A percentile compares a stretch with the other conserved stretches of the same genome.
Evolutionary conservation across 768 basidiomycete species (phyloP).

Genomic region (Kwoniella pini): DNA sequence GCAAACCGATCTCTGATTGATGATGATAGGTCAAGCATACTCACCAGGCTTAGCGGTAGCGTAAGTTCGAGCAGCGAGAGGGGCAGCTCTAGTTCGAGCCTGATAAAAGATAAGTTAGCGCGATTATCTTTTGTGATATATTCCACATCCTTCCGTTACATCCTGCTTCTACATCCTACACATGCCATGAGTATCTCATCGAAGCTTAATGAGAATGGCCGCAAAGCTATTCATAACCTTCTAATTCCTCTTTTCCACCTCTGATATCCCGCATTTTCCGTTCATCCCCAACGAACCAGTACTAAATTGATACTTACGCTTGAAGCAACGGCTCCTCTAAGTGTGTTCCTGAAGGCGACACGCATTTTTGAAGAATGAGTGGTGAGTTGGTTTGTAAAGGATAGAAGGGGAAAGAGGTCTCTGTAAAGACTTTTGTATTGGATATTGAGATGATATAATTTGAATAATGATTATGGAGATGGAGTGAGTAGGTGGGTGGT

Average conservation of each 20-base stretch:
- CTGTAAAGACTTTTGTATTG: constrained; percentile 20
- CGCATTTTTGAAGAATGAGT: constrained; percentile 51
- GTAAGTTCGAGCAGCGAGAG: constrained; percentile 62
- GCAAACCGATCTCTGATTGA: neutral
- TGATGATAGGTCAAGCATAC: constrained; percentile 51
- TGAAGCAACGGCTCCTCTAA: constrained; percentile 38
- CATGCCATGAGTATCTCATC: neutral
- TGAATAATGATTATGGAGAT: neutral
- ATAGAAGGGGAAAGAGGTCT: constrained; percentile 22
- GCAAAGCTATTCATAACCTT: too few relatives aligned
- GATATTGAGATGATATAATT: constrained; percentile 10
- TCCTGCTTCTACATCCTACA: neutral
- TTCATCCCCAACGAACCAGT: neutral
- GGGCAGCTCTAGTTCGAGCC: constrained; percentile 53
- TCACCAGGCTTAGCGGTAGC: constrained; percentile 97
- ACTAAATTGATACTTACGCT: constrained; percentile 34
- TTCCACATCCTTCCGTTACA: neutral
- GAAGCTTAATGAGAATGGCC: neutral
- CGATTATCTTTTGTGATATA: neutral
- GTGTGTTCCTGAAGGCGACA: constrained; percentile 40
- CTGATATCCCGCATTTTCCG: neutral
- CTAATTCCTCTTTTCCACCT: neutral
- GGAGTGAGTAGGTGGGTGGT: constrained; percentile 10
- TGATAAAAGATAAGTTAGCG: constrained; percentile 33
- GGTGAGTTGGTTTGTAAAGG: constrained; percentile 23